Evolutionary conservation across 2,329 filamentous ascomycete species (phyloP), one percentile per base, ranked within the genome.

Genomic region (Arthrobotrys entomopaga): DNA sequence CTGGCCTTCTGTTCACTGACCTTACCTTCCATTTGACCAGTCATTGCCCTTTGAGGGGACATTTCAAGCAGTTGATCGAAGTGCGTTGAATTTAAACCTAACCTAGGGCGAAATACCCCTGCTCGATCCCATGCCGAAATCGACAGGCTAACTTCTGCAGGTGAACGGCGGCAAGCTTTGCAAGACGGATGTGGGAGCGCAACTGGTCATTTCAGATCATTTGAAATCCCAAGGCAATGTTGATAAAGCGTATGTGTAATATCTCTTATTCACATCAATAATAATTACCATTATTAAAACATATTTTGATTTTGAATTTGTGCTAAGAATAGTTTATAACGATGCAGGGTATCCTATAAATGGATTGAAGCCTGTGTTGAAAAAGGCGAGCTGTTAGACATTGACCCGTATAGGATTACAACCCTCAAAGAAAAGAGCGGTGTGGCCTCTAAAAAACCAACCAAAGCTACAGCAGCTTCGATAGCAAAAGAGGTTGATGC

Each of bases 351-450:
- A 75, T 88, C 86, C 1, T 90, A 86, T 78, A 83, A 81, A 67
- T 89, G 85, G 79, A 83, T 90, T 54, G 85, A 88, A 48, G 78
- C 82, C 43, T 88, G 86, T 0, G 80, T 89, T 60, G 79, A 81
- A 16, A 80, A 83, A 13, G 84, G 84, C 7, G 78, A 79, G 42
- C 77, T 88, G 4, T 83, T 85, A 61, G 81, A 86, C 70, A 81
- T 84, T 1, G 82, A 85, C 60, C 76, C 81, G 13, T 82, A 87
- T 77, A 80, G 78, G 3, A 59, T 74, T 20, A 63, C 63, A 19
- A n/a, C n/a, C 13, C 84, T 83, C 5, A n/a, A 53, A 29, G 26
- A 20, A 1, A 49, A 52, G 85, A 85, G 6, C 82, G 84, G 22
- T 34, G 16, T 29, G n/a, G 13, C 58, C 64, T 38, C 58, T 19